Evolutionary conservation across 345 rosid genomes (phyloP).

Genomic region (Eucalyptus globulus): DNA sequence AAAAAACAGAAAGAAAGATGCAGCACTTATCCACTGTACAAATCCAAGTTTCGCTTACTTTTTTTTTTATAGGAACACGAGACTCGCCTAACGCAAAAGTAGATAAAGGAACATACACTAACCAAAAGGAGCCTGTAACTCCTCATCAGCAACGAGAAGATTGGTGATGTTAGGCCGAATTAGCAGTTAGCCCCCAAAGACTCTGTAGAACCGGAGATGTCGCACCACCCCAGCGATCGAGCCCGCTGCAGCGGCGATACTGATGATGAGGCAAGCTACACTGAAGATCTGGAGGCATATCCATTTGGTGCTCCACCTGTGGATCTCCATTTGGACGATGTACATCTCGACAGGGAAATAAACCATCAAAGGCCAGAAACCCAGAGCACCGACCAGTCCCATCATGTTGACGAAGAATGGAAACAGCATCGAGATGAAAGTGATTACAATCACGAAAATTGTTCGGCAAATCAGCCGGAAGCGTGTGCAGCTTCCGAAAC

Average conservation of each 20-base stretch:
- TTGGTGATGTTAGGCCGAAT: too few species aligned
- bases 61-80: too few species aligned
- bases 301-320: slow-evolving; percentile 76
- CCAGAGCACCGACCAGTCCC: slow-evolving; percentile 78
- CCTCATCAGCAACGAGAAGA: too few species aligned
- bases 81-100: too few species aligned
- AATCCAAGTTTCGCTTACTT: too few species aligned
- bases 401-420: slow-evolving; percentile 74
- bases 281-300: slow-evolving; percentile 58
- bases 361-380: slow-evolving; percentile 86
- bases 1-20: too few species aligned
- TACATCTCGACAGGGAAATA: slow-evolving; percentile 92
- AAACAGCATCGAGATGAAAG: slow-evolving; percentile 68
- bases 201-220: accelerated
- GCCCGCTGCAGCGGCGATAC: slow-evolving; percentile 64
- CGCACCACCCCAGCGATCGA: slow-evolving; percentile 5
- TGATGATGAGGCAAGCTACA: slow-evolving; percentile 52
- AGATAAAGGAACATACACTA: too few species aligned
- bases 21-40: too few species aligned
- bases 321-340: slow-evolving; percentile 48
- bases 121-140: too few species aligned
- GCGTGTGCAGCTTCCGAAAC: slow-evolving; percentile 23
- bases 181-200: too few species aligned
- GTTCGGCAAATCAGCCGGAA: slow-evolving; percentile 83
- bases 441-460: slow-evolving; percentile 41